Evolutionary conservation across 805 yeast species (phyloP), one percentile per base, ranked within the genome.

Genomic region (Candida lessepsii): DNA sequence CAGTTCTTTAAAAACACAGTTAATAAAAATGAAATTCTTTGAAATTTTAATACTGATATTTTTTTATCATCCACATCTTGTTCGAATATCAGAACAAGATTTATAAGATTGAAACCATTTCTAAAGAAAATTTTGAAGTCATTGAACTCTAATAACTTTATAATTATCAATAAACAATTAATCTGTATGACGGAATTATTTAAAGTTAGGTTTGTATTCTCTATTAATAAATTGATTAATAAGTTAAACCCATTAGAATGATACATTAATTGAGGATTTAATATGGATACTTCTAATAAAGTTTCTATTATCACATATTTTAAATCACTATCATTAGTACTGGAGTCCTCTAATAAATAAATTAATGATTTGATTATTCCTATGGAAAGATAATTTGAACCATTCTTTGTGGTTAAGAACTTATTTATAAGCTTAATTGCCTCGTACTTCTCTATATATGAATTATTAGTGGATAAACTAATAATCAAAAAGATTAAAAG

Each of bases 341-440:
- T 4, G 15, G 58, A 40, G 7, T 39, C 37, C 3, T 42, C 51
- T 1, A 81, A 76, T 1, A 81, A 63, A 0, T 86, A 71, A 2
- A 84, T 78, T 2, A 91, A 51, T 0, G 90, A 78, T 33, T 84
- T 74, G 2, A 85, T 71, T 3, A 86, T 71, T 0, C 90, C 90
- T 13, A 75, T 67, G 0, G 81, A 71, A 13, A 85, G 53, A 49
- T 70, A 73, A 16, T 66, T 58, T 5, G 70, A 61, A 2, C 88
- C 91, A 28, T 56, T 58, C 11, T 65, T 55, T 2, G 79, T 64
- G 28, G 73, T 80, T 2, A 85, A 51, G 42, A 85, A 78, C 23
- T 72, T 66, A 20, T 96, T 69, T 0, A 88, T 62, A 18, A 88
- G 63, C 51, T 83, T 84, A 23, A 91, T 53, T 0, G 95, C 93